Evolutionary conservation across 768 basidiomycete genomes (phyloP).

Genomic region (Hygrophoropsis aurantiaca): DNA sequence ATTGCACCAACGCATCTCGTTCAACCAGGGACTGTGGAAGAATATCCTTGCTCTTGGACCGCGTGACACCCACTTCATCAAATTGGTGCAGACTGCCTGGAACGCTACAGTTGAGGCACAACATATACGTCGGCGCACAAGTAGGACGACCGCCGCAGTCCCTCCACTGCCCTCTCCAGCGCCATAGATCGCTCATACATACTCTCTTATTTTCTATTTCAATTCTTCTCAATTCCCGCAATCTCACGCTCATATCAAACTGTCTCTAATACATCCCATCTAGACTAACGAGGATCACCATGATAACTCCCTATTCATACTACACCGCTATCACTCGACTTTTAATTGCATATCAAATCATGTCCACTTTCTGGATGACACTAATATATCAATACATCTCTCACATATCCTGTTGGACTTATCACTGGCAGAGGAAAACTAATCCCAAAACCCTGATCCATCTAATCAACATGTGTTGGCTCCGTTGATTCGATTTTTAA

Average conservation of each 20-base stretch:
- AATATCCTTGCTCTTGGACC: slow-evolving; percentile 59
- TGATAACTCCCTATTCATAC: slow-evolving; percentile 15
- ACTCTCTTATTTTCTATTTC: slow-evolving; percentile 8
- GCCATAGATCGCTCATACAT: slow-evolving; percentile 15
- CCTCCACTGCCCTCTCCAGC: slow-evolving; percentile 10
- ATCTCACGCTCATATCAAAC: slow-evolving; percentile 14
- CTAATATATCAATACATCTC: too few species aligned
- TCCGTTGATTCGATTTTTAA: too few species aligned
- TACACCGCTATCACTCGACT: slow-evolving; percentile 10
- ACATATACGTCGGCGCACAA: slow-evolving; percentile 24
- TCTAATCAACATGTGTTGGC: too few species aligned
- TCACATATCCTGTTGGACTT: too few species aligned
- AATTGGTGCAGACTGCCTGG: slow-evolving; percentile 63
- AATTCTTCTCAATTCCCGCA: slow-evolving; percentile 15
- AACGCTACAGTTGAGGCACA: slow-evolving; percentile 71
- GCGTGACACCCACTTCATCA: slow-evolving; percentile 42
- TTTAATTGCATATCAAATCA: slow-evolving; percentile 17
- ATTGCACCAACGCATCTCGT: slow-evolving; percentile 30
- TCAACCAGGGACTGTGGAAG: slow-evolving; percentile 66
- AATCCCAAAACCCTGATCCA: too few species aligned
- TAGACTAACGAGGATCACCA: slow-evolving; percentile 26
- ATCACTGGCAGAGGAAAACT: too few species aligned
- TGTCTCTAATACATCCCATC: slow-evolving; percentile 26
- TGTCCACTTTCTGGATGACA: too few species aligned
- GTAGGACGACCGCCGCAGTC: slow-evolving; percentile 13